Conservation (phyloP, 371 early-diverging fungal genomes). For the Saksenaea vasiformis region DNA sequence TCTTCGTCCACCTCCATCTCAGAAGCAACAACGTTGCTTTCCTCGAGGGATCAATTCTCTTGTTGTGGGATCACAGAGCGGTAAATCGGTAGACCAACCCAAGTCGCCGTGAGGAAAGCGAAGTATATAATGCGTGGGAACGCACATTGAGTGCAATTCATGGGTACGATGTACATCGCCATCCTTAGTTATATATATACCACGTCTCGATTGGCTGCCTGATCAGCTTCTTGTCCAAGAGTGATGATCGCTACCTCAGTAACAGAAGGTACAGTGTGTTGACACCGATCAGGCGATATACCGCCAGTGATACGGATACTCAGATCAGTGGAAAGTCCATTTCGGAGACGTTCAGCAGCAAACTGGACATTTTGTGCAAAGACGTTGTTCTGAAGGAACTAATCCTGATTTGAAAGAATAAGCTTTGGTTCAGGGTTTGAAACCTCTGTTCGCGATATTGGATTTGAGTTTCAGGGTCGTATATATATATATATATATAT, state of each 20-base stretch:
- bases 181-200: too few species aligned
- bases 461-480: neutral
- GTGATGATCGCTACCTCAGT: conserved; percentile 6
- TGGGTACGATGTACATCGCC: too few species aligned
- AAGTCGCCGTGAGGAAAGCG: conserved; percentile 4
- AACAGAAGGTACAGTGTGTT: neutral
- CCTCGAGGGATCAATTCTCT: neutral
- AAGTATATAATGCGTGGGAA: conserved; percentile 8
- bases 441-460: neutral
- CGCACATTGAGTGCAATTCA: neutral
- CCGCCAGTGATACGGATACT: neutral
- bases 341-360: too few species aligned
- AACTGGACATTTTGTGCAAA: too few species aligned
- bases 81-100: neutral
- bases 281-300: neutral
- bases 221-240: too few species aligned
- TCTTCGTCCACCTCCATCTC: too few species aligned
- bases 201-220: too few species aligned
- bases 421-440: neutral
- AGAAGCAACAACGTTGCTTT: neutral
- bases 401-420: neutral
- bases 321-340: too few species aligned
- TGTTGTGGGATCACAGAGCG: neutral
- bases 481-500: conserved; percentile 7
- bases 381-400: neutral